Conservation (phyloP, 345 rosid genomes). For the Microcos paniculata region DNA sequence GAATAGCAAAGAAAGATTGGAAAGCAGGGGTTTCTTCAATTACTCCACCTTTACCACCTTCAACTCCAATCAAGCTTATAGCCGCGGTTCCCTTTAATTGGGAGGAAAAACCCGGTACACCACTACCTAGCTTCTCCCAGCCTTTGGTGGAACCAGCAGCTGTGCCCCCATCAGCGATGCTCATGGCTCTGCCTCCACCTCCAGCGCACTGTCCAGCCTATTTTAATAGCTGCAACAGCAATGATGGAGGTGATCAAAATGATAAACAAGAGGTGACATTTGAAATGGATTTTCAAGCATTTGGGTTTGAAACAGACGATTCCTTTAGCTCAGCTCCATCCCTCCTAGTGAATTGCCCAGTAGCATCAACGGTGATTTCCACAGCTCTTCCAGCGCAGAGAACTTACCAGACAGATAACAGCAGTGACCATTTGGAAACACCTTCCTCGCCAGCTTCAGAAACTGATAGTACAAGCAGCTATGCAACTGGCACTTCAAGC, state of each 20-base stretch:
- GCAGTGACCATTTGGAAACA: constrained; percentile 23
- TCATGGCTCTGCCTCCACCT: constrained; percentile 32
- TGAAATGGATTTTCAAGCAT: constrained; percentile 35
- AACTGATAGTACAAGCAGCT: constrained; percentile 65
- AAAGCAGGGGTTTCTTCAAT: constrained; percentile 38
- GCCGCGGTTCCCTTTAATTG: constrained; percentile 71
- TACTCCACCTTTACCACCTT: constrained; percentile 30
- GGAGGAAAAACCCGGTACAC: constrained; percentile 80
- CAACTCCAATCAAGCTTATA: constrained; percentile 55
- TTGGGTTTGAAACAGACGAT: constrained; percentile 43
- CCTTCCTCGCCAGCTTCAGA: constrained; percentile 61
- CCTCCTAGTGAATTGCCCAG: constrained; percentile 42
- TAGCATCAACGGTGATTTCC: constrained; percentile 30
- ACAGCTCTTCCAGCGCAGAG: constrained; percentile 41
- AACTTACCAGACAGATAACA: constrained; percentile 22
- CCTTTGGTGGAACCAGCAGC: constrained; percentile 14
- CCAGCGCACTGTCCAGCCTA: constrained; percentile 27
- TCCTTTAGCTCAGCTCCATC: constrained; percentile 63
- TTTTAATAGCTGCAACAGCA: constrained; percentile 7
- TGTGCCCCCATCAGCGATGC: constrained; percentile 20
- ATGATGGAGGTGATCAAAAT: constrained; percentile 16
- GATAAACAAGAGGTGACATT: constrained; percentile 11
- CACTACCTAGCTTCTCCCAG: constrained; percentile 38
- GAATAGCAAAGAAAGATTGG: constrained; percentile 76
- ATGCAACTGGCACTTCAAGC: constrained; percentile 60